Evolutionary conservation across 345 rosid genomes (phyloP).

Genomic region (Brassica carinata): DNA sequence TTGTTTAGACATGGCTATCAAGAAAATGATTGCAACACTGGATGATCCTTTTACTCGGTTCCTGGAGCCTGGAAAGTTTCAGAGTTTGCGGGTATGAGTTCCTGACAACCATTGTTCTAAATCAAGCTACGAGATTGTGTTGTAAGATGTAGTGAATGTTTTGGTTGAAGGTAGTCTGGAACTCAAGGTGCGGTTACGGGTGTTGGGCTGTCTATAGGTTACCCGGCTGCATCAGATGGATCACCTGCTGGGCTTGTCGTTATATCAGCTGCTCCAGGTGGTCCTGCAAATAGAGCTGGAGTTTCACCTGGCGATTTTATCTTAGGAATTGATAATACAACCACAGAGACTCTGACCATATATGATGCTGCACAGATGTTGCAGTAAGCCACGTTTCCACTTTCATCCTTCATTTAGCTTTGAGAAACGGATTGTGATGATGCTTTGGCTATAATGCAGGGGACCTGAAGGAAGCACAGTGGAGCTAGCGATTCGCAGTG

Average conservation of each 20-base stretch:
- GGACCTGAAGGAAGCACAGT: slow-evolving; percentile 95
- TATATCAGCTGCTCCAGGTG: slow-evolving; percentile 86
- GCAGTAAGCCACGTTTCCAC: slow-evolving; percentile 57
- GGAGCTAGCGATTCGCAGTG: slow-evolving; percentile 70
- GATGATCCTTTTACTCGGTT: slow-evolving; percentile 95
- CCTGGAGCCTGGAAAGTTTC: slow-evolving; percentile 89
- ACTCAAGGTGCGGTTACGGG: slow-evolving; percentile 94
- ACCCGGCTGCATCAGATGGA: slow-evolving; percentile 60
- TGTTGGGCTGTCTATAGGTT: slow-evolving; percentile 92
- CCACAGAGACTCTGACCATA: slow-evolving; percentile 71
- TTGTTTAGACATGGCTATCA: slow-evolving; percentile 72
- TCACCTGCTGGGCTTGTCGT: slow-evolving; percentile 72
- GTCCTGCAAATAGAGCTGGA: slow-evolving; percentile 91
- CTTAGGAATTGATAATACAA: slow-evolving; percentile 62
- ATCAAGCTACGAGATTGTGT: not conserved
- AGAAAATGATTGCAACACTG: slow-evolving; percentile 88
- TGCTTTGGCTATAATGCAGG: slow-evolving; percentile 49
- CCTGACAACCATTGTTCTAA: slow-evolving; percentile 19
- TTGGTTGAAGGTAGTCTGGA: slow-evolving; percentile 97
- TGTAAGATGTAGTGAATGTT: slow-evolving; percentile 42
- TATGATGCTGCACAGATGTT: slow-evolving; percentile 91
- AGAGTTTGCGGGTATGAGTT: slow-evolving; percentile 76
- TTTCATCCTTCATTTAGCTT: not conserved
- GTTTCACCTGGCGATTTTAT: slow-evolving; percentile 77
- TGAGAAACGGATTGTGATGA: not conserved